Evolutionary conservation across 2,329 filamentous ascomycete genomes (phyloP), one percentile per base, ranked within the genome.

Genomic region (Penicillium sp.): DNA sequence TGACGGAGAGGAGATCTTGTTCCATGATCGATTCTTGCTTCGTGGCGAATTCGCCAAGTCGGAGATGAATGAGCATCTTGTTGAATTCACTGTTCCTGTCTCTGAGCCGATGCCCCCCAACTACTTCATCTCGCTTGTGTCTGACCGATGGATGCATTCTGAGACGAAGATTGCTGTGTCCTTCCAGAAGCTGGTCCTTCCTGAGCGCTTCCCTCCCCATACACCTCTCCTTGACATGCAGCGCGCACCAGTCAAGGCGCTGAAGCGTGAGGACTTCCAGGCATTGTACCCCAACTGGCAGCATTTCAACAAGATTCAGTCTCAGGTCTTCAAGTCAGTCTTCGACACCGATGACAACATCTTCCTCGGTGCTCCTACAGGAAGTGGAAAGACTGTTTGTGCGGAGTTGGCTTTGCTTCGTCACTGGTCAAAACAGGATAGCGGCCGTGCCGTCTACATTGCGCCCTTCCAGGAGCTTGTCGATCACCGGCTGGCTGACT

Each of bases 71-170:
- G 93, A 97, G 76, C 94, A 99, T 74, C 77, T 97, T 11, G 88
- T 99, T 28, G 94, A 99, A 65, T 94, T 99, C 66, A 97, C 93
- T 0, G 93, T 97, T 3, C 90, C 94, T 0, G 96, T 99, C 63
- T 92, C 91, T 0, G 94, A 99, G 65, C 95, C 95, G 0, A 96
- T 97, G 89, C 94, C 94, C 14, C 94, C 95, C 0, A 96, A 99
- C 73, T 99, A 99, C 78, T 99, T 99, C 76, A 91, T 99, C 67
- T 94, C 91, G 0, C 84, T 99, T 37, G 78, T 97, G 19, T 97
- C 93, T 4, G 94, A 99, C 73, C 84, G 94, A 64, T 99, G 94
- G 94, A 97, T 99, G 91, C 91, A 96, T 71, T 91, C 93, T 0
- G 92, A 99, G 77, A 96, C 92, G 1, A 91, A 92, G 70, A 80